These are phyloP conservation scores for Amniculicola lignicola DNA, from an alignment of 495 filamentous ascomycete genomes.

Conservation along the genomic window DNA sequence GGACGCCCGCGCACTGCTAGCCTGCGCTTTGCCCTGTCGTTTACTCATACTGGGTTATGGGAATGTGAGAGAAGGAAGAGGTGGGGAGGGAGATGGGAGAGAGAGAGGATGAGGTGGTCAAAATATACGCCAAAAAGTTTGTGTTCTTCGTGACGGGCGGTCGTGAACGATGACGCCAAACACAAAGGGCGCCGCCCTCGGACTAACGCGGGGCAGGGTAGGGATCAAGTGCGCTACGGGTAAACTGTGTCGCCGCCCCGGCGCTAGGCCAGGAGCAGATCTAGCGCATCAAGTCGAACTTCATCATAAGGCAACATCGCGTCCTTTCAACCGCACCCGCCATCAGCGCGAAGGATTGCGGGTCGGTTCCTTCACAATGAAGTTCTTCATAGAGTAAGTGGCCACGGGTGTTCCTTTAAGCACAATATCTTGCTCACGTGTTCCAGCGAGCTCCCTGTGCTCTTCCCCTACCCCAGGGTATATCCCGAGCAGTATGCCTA, in stretches of 20 bases:
- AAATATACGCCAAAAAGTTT: too few species aligned
- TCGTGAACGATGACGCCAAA: too few species aligned
- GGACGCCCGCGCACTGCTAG: conserved; percentile 67
- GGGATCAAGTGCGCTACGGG: too few species aligned
- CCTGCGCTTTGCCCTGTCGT: conserved; percentile 64
- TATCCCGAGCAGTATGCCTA: conserved; percentile 99
- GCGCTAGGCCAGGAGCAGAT: not conserved
- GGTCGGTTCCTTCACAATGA: conserved; percentile 72
- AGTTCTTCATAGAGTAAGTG: conserved; percentile 89
- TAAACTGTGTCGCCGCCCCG: too few species aligned
- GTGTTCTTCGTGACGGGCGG: too few species aligned
- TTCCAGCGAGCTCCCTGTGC: conserved; percentile 78
- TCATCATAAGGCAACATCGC: conserved; percentile 9
- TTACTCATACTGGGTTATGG: conserved; percentile 54
- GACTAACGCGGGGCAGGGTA: too few species aligned
- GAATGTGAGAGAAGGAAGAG: conserved; percentile 7
- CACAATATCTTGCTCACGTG: conserved; percentile 20
- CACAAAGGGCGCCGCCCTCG: too few species aligned
- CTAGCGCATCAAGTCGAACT: conserved; percentile 1
- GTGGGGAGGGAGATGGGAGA: not conserved
- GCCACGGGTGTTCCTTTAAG: not conserved
- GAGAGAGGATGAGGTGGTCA: not conserved
- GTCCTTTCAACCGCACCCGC: too few species aligned
- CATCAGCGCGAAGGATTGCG: too few species aligned
- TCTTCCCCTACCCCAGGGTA: conserved; percentile 96